phyloP scores from a whole-genome alignment of 2,329 filamentous ascomycete genomes.

The Furcasterigmium furcatum region DNA sequence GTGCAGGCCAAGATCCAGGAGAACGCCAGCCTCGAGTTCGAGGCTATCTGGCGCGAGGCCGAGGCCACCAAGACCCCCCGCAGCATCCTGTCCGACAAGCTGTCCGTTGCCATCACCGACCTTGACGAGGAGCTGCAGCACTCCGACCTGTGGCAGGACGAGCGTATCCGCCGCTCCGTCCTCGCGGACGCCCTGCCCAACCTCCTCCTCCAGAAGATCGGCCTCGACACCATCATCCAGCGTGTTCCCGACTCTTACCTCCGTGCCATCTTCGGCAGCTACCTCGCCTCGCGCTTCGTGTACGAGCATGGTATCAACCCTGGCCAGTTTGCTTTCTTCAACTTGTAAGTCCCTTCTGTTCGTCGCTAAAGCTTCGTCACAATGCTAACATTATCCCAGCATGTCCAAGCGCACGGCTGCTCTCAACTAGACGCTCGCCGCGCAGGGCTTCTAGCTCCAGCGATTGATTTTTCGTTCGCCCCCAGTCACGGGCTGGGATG shows the following conservation, averaged over 20 bases:
- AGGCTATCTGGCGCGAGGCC: conserved; percentile 96
- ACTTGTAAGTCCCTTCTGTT: conserved; percentile 68
- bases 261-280: conserved; percentile 92
- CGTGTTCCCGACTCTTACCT: conserved; percentile 91
- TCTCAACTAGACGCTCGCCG: conserved; percentile 20
- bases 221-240: conserved; percentile 80
- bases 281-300: conserved; percentile 91
- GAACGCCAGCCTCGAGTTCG: conserved; percentile 91
- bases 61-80: conserved; percentile 75
- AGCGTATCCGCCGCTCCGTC: conserved; percentile 72
- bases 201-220: conserved; percentile 83
- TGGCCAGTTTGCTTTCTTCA: conserved; percentile 97
- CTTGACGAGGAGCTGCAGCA: conserved; percentile 94
- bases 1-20: conserved; percentile 89
- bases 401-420: conserved; percentile 64
- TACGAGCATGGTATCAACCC: conserved; percentile 92
- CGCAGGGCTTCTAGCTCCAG: too few species aligned
- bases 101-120: conserved; percentile 91
- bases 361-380: too few species aligned
- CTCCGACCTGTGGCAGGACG: conserved; percentile 86
- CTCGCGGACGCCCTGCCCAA: conserved; percentile 82
- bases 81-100: conserved; percentile 85
- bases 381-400: conserved; percentile 30
- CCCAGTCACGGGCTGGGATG: too few species aligned
- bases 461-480: too few species aligned